phyloP scores from a whole-genome alignment of 2,329 filamentous ascomycete genomes.

The Trichoderma koningiopsis region DNA sequence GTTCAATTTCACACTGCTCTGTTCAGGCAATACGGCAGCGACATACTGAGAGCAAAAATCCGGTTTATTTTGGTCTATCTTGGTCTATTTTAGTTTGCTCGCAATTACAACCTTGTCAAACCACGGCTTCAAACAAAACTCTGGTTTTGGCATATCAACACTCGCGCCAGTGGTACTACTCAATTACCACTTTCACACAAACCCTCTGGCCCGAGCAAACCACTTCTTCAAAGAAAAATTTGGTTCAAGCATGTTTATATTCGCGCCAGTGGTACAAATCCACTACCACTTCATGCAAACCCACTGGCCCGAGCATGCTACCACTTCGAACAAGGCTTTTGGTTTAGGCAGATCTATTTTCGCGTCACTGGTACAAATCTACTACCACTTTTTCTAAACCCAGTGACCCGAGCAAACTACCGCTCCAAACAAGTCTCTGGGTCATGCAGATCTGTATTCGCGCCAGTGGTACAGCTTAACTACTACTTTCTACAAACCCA shows the following conservation, averaged over 20 bases:
- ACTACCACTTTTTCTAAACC: neutral
- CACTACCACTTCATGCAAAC: neutral
- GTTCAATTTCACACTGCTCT: neutral
- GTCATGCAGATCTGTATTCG: too few relatives aligned
- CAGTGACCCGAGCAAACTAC: neutral
- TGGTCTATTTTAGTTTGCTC: constrained; percentile 3
- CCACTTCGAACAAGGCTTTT: neutral
- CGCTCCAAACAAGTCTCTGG: too few relatives aligned
- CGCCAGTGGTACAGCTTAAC: neutral
- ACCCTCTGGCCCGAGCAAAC: neutral
- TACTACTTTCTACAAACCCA: neutral
- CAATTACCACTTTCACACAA: neutral
- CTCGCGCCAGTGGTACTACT: neutral
- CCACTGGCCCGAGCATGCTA: neutral
- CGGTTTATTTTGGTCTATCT: neutral
- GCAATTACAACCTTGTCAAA: neutral
- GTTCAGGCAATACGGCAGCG: neutral
- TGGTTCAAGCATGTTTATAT: neutral
- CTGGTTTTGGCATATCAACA: neutral
- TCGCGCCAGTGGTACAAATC: too few relatives aligned
- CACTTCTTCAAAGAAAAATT: neutral
- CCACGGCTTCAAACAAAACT: neutral
- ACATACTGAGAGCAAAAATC: neutral
- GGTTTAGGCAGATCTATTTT: too few relatives aligned
- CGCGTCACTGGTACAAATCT: neutral